Percentiles rank a stretch among this genome's conserved stretches.
Evolutionary conservation across 2,329 filamentous ascomycete genomes (phyloP).

Genomic region (Calonectria fujianensis): DNA sequence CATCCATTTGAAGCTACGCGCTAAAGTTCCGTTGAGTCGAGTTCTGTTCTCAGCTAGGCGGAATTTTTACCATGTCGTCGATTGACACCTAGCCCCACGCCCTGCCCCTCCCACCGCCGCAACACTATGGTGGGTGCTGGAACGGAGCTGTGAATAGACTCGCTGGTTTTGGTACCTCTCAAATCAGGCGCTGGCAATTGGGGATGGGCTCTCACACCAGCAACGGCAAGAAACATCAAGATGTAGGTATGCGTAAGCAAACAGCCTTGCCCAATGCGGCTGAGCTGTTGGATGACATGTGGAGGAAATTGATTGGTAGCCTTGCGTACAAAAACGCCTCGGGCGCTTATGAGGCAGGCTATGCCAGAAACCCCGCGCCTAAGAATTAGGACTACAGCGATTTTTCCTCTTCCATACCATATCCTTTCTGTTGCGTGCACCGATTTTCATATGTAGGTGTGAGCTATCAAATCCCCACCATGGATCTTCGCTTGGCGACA

Average conservation of each 20-base stretch:
- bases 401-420: neutral
- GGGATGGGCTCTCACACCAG: neutral
- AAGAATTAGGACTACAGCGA: neutral
- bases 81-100: neutral
- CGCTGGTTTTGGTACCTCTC: neutral
- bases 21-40: neutral
- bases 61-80: neutral
- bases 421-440: neutral
- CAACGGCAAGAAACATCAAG: neutral
- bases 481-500: conserved; percentile 7
- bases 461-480: neutral
- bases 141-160: neutral
- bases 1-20: neutral
- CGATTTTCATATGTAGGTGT: neutral
- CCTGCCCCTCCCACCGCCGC: neutral
- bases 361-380: neutral
- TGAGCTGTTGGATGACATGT: neutral
- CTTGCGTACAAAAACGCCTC: neutral
- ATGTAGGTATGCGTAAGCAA: neutral
- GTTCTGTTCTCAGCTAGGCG: neutral
- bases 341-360: neutral
- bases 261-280: neutral
- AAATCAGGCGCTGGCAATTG: neutral
- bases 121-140: neutral
- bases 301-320: neutral